Evolutionary conservation across 495 filamentous ascomycete genomes (phyloP), one percentile per base, ranked within the genome.

Genomic region (Tuber aestivum): DNA sequence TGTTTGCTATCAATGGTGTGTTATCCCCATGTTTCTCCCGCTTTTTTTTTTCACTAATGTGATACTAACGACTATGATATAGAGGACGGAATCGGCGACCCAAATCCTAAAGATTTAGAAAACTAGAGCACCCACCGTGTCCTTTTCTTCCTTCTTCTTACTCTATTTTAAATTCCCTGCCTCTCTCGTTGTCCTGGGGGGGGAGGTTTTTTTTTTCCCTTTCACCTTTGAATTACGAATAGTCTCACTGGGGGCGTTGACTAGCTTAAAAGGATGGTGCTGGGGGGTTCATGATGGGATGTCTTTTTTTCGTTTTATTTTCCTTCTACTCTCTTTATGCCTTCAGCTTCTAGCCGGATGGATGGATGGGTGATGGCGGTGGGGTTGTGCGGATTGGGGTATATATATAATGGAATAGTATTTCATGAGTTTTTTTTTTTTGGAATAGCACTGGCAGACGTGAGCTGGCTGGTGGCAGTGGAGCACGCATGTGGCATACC

Each of bases 21-120:
- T 18, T 74, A 9, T 21, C 8, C 37, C 21, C 4, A 44, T 70
- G 38, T 68, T 20, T 61, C 32, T 50, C 35, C 42, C n/a, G n/a
- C n/a, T n/a, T n/a, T 10, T 56, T 20, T 38, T n/a, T 35, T 14
- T 35, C 27, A 35, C 14, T 61, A 37, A 41, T 16, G 70, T 37
- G 50, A 77, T 70, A 23, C 70, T 61, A 32, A 73, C 38, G 41
- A 50, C 18, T 14, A 7, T 44, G 65, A 23, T 38, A 72, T 38
- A 83, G 95, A 97, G 84, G 93, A 97, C 84, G 95, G 95, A 35
- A 99, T 99, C 78, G 93, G 93, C 21, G 95, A 99, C 83, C 96
- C 95, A 40, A 93, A 89, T 77, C 94, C 95, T 42, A 99, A 98
- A 86, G 96, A 98, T 81, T 83, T 95, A 84, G 95, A 97, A 85